Evolutionary conservation across 2,329 filamentous ascomycete genomes (phyloP).

Genomic region (Arthrobotrys sinensis): DNA sequence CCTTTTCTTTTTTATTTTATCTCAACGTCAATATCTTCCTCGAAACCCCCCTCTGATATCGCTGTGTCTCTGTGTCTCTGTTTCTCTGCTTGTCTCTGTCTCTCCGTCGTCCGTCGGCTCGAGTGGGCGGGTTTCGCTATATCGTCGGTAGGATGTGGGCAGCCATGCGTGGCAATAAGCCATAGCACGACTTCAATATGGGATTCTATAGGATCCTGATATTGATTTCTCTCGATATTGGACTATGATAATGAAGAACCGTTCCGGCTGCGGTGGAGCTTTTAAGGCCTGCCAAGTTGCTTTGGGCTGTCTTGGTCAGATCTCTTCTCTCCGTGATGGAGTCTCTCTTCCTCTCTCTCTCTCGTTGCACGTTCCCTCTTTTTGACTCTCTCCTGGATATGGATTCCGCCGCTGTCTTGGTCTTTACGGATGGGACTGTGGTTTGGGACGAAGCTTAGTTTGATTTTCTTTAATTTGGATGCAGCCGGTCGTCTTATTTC

Average conservation of each 20-base stretch:
- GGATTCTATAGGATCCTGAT: conserved; percentile 7
- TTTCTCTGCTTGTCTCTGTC: not conserved
- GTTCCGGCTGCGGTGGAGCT: conserved; percentile 7
- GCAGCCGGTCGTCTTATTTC: conserved; percentile 1
- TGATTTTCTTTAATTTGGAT: conserved; percentile 5
- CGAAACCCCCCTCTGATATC: not conserved
- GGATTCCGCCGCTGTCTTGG: too few species aligned
- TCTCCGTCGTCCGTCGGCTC: conserved; percentile 22
- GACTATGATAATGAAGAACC: not conserved
- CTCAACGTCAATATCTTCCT: not conserved
- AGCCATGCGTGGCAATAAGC: conserved; percentile 22
- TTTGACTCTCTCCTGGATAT: too few species aligned
- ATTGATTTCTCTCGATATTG: conserved; percentile 10
- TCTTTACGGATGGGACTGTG: not conserved
- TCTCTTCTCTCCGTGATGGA: not conserved
- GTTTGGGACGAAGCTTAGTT: not conserved
- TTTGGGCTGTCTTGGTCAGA: not conserved
- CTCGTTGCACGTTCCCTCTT: not conserved
- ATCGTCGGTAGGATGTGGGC: conserved; percentile 25
- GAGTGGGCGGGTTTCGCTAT: conserved; percentile 8
- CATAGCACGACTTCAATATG: conserved; percentile 11
- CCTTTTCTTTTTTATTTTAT: not conserved
- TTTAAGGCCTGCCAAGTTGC: conserved; percentile 8
- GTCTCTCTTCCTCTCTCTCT: not conserved
- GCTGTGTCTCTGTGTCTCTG: not conserved